These are phyloP conservation scores for Achaetomium macrosporum DNA, from an alignment of 2,329 filamentous ascomycete genomes.

Conservation along the genomic window DNA sequence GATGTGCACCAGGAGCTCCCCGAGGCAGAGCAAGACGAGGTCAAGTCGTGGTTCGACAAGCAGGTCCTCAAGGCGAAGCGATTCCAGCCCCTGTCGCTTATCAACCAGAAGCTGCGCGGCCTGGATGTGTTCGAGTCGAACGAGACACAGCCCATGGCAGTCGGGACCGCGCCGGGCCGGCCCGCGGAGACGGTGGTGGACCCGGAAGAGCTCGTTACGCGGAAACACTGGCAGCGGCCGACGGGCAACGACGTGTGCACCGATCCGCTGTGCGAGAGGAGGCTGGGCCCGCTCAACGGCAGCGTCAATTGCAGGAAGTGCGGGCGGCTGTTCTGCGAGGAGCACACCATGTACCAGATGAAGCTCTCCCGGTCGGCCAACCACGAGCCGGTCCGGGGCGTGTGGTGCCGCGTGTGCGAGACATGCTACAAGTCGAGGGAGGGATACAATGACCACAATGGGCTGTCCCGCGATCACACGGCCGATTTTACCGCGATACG, in stretches of 20 bases:
- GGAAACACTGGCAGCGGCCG: conserved; percentile 80
- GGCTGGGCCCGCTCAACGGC: conserved; percentile 71
- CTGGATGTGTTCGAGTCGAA: conserved; percentile 93
- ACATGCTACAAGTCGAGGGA: conserved; percentile 98
- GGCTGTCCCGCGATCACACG: conserved; percentile 65
- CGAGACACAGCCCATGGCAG: conserved; percentile 48
- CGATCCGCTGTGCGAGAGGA: conserved; percentile 78
- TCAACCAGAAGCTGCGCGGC: conserved; percentile 90
- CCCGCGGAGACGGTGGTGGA: conserved; percentile 51
- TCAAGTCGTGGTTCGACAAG: conserved; percentile 94
- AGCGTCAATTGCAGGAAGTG: conserved; percentile 92
- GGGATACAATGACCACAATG: conserved; percentile 86
- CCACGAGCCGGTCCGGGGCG: conserved; percentile 82
- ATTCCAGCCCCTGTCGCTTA: conserved; percentile 82
- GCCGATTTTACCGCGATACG: conserved; percentile 64
- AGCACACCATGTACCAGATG: conserved; percentile 99
- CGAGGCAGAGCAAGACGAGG: conserved; percentile 83
- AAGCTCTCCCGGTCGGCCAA: conserved; percentile 84
- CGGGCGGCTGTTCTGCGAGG: conserved; percentile 89
- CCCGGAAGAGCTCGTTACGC: conserved; percentile 84
- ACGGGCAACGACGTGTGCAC: conserved; percentile 73
- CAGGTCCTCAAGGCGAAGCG: conserved; percentile 90
- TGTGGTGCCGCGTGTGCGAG: conserved; percentile 94
- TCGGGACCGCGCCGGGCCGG: conserved; percentile 33
- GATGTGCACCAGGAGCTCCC: conserved; percentile 86